phyloP scores from a whole-genome alignment of 1,284 basidiomycete species.

The Puccinia coronata region DNA sequence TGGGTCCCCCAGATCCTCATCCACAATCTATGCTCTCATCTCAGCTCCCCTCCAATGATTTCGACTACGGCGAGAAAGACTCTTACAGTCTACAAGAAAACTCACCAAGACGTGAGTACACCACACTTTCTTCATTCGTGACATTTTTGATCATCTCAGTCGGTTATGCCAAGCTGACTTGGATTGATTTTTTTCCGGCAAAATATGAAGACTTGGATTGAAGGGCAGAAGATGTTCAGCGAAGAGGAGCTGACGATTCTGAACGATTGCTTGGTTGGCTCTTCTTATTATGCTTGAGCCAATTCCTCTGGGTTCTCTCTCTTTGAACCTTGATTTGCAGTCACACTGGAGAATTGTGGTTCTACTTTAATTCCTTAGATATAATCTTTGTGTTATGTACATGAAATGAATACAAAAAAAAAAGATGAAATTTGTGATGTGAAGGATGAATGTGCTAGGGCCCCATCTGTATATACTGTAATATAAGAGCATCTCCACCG shows the following conservation, averaged over 20 bases:
- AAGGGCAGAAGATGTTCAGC: constrained; percentile 42
- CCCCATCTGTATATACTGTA: no score
- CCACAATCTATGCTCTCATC: constrained; percentile 35
- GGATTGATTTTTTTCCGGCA: background rate
- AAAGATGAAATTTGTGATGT: no score
- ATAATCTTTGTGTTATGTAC: no score
- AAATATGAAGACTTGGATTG: constrained; percentile 45
- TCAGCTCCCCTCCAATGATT: constrained; percentile 44
- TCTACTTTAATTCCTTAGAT: no score
- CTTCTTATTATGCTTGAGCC: constrained; percentile 47
- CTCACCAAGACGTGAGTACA: constrained; percentile 44
- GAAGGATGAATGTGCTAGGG: no score
- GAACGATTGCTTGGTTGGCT: constrained; percentile 47
- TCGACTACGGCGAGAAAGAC: constrained; percentile 42
- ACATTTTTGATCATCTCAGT: background rate
- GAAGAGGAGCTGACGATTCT: constrained; percentile 39
- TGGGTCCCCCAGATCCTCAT: constrained; percentile 63
- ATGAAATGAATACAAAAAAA: no score
- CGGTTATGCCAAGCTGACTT: background rate
- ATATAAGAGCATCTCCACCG: no score
- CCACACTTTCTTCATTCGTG: background rate
- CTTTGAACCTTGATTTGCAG: no score
- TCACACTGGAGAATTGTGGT: no score
- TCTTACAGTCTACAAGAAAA: constrained; percentile 42
- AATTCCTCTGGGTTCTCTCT: no score